Conservation (phyloP, 169 alveolate genomes). For the Perkinsus marinus region DNA sequence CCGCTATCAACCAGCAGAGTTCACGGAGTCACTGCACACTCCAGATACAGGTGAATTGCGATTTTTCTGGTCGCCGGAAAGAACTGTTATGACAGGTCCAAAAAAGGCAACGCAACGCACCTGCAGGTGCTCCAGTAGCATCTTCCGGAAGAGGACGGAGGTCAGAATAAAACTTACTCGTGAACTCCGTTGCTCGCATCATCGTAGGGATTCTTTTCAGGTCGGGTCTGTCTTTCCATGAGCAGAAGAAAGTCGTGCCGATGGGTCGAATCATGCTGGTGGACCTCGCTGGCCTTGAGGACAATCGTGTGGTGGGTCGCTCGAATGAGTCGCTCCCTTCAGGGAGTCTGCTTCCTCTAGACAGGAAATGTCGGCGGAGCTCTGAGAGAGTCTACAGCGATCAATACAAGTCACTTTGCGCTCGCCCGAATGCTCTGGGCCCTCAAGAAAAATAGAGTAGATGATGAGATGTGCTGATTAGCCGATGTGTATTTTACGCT, state of each 20-base stretch:
- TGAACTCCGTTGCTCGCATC: neutral
- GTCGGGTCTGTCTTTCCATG: neutral
- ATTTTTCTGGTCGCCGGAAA: neutral
- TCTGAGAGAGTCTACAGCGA: conserved; percentile 22
- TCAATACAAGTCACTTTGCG: conserved; percentile 15
- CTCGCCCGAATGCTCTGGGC: conserved; percentile 23
- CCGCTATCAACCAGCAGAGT: neutral
- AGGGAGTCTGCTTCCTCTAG: neutral
- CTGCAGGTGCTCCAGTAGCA: neutral
- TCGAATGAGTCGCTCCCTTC: neutral
- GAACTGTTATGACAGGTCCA: neutral
- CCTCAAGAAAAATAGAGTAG: conserved; percentile 6
- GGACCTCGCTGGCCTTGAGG: conserved; percentile 30
- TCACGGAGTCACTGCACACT: conserved; percentile 1
- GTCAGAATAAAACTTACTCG: neutral
- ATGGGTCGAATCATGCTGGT: conserved; percentile 1
- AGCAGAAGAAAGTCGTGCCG: neutral
- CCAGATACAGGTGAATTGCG: neutral
- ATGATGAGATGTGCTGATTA: neutral
- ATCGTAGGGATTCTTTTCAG: neutral
- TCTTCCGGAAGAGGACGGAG: neutral
- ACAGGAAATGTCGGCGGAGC: conserved; percentile 13
- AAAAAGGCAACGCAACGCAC: neutral
- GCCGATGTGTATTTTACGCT: neutral
- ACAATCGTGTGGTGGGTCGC: neutral